Evolutionary conservation across 495 filamentous ascomycete species (phyloP).

Genomic region (Hypoxylon intermedium): DNA sequence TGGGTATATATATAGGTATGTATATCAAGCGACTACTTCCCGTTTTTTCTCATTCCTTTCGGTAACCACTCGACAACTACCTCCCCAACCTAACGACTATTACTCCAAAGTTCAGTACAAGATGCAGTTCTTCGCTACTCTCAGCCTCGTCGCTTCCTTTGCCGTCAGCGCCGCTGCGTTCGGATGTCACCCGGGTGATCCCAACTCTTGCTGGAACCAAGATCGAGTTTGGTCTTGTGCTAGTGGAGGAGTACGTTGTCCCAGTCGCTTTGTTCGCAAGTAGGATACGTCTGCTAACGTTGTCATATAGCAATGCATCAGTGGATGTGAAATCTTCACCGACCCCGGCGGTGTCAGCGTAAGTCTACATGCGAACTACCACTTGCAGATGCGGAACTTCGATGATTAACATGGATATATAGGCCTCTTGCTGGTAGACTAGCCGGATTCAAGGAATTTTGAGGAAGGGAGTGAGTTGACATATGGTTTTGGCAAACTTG

Average conservation of each 20-base stretch:
- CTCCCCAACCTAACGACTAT: background rate
- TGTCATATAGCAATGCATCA: background rate
- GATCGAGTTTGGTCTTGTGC: background rate
- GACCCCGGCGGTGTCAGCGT: background rate
- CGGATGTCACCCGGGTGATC: background rate
- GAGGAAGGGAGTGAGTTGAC: background rate
- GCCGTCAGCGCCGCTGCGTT: background rate
- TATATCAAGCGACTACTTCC: background rate
- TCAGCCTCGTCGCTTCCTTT: background rate
- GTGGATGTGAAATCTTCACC: background rate
- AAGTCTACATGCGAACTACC: background rate
- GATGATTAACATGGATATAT: background rate
- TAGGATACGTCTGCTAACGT: background rate
- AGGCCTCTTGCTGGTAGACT: slow-evolving; percentile 1
- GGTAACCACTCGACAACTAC: background rate
- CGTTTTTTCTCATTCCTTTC: background rate
- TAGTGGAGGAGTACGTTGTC: background rate
- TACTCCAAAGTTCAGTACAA: background rate
- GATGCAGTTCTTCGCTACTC: background rate
- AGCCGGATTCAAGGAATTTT: background rate
- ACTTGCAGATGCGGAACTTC: background rate
- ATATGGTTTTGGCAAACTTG: too few species aligned
- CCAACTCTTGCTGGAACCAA: background rate
- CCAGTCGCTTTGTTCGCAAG: too few species aligned
- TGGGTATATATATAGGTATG: too few species aligned